phyloP scores from a whole-genome alignment of 2,329 filamentous ascomycete genomes.

The Colletotrichum simmondsii region DNA sequence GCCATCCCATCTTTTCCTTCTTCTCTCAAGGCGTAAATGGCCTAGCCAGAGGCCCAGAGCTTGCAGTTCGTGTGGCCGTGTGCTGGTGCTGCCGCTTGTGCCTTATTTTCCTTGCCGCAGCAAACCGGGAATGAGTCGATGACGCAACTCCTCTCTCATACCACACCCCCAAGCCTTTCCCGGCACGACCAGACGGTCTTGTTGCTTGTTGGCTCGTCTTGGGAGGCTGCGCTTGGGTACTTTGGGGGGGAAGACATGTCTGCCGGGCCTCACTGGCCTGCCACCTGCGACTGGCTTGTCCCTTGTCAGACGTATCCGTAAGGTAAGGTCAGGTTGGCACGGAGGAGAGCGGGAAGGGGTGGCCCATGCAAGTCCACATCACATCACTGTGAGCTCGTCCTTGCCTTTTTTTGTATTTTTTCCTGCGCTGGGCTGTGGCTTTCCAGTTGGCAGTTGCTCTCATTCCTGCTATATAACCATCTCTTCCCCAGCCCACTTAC shows the following conservation, averaged over 20 bases:
- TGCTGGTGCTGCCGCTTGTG: not conserved
- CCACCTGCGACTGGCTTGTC: constrained; percentile 27
- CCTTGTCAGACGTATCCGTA: constrained; percentile 30
- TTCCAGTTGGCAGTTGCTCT: not conserved
- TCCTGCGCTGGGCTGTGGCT: not conserved
- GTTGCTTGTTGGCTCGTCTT: constrained; percentile 4
- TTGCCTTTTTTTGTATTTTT: not conserved
- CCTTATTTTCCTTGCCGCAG: constrained; percentile 32
- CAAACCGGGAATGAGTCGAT: constrained; percentile 35
- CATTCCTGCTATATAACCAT: constrained; percentile 12
- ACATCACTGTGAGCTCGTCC: constrained; percentile 34
- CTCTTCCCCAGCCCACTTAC: constrained; percentile 26
- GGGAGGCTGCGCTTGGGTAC: constrained; percentile 27
- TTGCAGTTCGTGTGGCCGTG: not conserved
- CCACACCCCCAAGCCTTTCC: constrained; percentile 24
- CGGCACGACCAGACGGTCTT: constrained; percentile 9
- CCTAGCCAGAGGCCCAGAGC: not conserved
- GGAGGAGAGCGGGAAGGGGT: constrained; percentile 25
- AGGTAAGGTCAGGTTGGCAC: constrained; percentile 6
- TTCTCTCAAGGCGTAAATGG: constrained; percentile 8
- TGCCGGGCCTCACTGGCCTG: constrained; percentile 17
- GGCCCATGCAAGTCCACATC: constrained; percentile 36
- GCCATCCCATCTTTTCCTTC: constrained; percentile 9
- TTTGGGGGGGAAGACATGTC: constrained; percentile 10
- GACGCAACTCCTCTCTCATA: constrained; percentile 32